These are phyloP conservation scores for Lactarius akahatsu DNA, from an alignment of 768 basidiomycete genomes.

Conservation along the genomic window DNA sequence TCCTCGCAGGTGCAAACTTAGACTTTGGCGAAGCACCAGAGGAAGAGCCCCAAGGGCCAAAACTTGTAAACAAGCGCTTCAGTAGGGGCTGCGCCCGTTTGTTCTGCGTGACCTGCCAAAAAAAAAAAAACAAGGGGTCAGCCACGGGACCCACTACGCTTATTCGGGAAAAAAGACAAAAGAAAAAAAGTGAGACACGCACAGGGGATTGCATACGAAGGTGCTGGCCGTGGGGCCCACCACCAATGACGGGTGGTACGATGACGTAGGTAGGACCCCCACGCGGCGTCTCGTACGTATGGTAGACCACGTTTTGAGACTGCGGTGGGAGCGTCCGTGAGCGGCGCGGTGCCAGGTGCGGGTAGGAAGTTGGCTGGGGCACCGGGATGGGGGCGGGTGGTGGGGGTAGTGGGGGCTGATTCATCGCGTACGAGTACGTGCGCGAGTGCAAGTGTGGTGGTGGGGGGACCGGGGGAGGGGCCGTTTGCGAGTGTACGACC, in stretches of 20 bases:
- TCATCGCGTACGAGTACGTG: conserved; percentile 25
- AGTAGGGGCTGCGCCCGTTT: conserved; percentile 25
- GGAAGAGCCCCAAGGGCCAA: conserved; percentile 22
- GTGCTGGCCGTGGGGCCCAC: not conserved
- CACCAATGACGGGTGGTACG: conserved; percentile 9
- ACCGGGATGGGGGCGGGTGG: conserved; percentile 15
- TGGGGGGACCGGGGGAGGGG: not conserved
- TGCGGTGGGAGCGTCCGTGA: conserved; percentile 24
- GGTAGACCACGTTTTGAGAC: conserved; percentile 14
- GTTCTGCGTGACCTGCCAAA: conserved; percentile 12
- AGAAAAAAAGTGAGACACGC: conserved; percentile 5
- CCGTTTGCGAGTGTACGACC: conserved; percentile 3
- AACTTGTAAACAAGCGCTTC: conserved; percentile 26
- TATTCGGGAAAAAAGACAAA: conserved; percentile 2
- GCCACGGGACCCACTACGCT: conserved; percentile 4
- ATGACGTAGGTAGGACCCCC: conserved; percentile 24
- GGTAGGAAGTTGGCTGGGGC: conserved; percentile 11
- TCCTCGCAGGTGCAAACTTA: conserved; percentile 14
- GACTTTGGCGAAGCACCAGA: conserved; percentile 20
- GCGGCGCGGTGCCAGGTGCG: conserved; percentile 13
- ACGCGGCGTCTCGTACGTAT: conserved; percentile 22
- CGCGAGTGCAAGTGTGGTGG: conserved; percentile 23
- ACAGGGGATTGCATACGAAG: conserved; percentile 22
- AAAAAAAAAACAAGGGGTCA: conserved; percentile 7
- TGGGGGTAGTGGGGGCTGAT: conserved; percentile 4